Percentiles rank a stretch among this genome's conserved stretches.
phyloP scores from a whole-genome alignment of 148 eudicot genomes.

The Persicaria maculosa region DNA sequence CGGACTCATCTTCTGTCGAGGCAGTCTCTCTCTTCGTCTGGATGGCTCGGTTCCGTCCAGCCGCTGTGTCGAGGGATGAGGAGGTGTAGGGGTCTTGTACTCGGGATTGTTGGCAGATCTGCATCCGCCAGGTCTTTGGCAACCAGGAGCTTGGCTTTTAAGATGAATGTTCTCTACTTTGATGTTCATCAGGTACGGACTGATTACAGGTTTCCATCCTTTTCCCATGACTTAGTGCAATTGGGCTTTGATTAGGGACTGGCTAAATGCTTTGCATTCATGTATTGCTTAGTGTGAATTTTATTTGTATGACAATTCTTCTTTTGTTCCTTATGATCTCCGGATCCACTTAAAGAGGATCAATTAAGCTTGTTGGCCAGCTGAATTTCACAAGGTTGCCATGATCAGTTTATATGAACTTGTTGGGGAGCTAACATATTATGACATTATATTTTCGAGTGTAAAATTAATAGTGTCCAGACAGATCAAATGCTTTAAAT shows the following conservation, averaged over 20 bases:
- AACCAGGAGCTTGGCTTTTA: constrained; percentile 83
- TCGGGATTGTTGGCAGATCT: constrained; percentile 95
- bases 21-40: constrained; percentile 75
- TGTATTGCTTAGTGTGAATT: not conserved
- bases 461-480: not conserved
- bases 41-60: constrained; percentile 95
- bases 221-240: not conserved
- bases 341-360: not conserved
- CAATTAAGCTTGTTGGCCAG: not conserved
- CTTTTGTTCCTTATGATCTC: not conserved
- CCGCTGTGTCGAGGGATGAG: constrained; percentile 97
- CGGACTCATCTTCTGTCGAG: constrained; percentile 81
- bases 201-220: not conserved
- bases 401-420: not conserved
- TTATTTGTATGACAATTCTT: not conserved
- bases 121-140: constrained; percentile 87
- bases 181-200: constrained; percentile 57
- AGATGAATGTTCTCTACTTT: constrained; percentile 92
- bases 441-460: not conserved
- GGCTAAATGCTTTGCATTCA: not conserved
- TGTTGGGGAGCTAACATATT: not conserved
- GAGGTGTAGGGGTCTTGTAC: constrained; percentile 82
- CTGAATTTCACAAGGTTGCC: not conserved
- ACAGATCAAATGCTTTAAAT: not conserved
- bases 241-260: not conserved